phyloP scores from a whole-genome alignment of 208 protist species.

The Naegleria lovaniensis region DNA sequence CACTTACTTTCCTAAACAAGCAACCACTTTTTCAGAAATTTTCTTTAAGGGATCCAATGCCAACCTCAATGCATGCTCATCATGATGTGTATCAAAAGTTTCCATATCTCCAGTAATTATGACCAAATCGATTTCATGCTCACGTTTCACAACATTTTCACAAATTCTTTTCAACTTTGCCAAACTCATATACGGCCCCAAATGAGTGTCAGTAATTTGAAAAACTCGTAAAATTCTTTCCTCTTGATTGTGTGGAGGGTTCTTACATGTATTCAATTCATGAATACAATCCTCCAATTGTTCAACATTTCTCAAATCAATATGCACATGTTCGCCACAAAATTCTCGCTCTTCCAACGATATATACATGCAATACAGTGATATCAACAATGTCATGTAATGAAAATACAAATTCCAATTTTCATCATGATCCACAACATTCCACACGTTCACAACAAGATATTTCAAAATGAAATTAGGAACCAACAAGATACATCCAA shows the following conservation, averaged over 20 bases:
- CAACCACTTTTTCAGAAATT: not conserved
- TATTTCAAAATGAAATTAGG: not conserved
- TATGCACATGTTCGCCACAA: not conserved
- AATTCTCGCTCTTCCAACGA: not conserved
- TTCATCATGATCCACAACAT: not conserved
- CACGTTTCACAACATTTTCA: not conserved
- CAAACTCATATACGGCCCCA: not conserved
- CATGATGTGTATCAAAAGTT: not conserved
- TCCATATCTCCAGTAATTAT: slow-evolving; percentile 3
- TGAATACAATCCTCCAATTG: not conserved
- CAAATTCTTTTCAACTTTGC: not conserved
- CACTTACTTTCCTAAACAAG: slow-evolving; percentile 18
- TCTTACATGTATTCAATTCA: too few relatives aligned
- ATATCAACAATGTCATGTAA: not conserved
- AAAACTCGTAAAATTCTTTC: not conserved
- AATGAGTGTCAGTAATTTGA: not conserved
- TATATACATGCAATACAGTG: not conserved
- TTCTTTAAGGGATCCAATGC: not conserved
- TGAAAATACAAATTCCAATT: not conserved
- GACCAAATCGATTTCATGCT: not conserved
- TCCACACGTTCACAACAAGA: not conserved
- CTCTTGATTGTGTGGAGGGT: not conserved
- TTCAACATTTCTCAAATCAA: not conserved
- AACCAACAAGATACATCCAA: not conserved
- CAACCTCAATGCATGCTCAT: not conserved